A percentile compares a stretch with the other conserved stretches of the same genome.
Evolutionary conservation across 2,329 filamentous ascomycete species (phyloP).

Genomic region (Piedraia hortae): DNA sequence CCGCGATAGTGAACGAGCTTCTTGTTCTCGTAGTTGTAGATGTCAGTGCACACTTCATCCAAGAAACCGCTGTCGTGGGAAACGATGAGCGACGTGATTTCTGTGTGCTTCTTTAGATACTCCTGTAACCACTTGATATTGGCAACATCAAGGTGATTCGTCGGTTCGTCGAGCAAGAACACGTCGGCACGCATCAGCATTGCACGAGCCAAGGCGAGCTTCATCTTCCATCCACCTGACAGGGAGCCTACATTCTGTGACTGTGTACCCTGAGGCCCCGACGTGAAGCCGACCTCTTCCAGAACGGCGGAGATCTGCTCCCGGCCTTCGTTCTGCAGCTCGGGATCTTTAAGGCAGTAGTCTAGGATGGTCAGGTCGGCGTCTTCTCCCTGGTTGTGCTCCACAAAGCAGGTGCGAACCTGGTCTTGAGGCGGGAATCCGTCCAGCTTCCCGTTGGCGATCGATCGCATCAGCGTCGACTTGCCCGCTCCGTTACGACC

Average conservation of each 20-base stretch:
- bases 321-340: constrained; percentile 48
- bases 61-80: constrained; percentile 96
- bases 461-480: constrained; percentile 95
- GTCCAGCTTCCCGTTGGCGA: constrained; percentile 84
- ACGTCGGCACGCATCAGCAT: constrained; percentile 97
- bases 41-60: constrained; percentile 91
- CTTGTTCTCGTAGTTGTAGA: constrained; percentile 97
- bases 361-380: constrained; percentile 88
- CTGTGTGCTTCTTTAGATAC: constrained; percentile 82
- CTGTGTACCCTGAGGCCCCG: constrained; percentile 70
- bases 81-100: constrained; percentile 92
- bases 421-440: constrained; percentile 84
- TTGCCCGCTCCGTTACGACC: constrained; percentile 94
- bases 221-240: constrained; percentile 99
- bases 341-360: constrained; percentile 71
- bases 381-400: constrained; percentile 97
- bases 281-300: constrained; percentile 75
- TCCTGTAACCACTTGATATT: constrained; percentile 92
- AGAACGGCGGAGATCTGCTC: constrained; percentile 67
- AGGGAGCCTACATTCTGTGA: constrained; percentile 74
- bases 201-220: constrained; percentile 77
- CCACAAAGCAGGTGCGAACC: constrained; percentile 87
- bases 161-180: constrained; percentile 87
- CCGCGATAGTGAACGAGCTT: constrained; percentile 72
- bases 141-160: constrained; percentile 87